Conservation (phyloP, 768 basidiomycete genomes). For the Agaricus sinodeliciosus region DNA sequence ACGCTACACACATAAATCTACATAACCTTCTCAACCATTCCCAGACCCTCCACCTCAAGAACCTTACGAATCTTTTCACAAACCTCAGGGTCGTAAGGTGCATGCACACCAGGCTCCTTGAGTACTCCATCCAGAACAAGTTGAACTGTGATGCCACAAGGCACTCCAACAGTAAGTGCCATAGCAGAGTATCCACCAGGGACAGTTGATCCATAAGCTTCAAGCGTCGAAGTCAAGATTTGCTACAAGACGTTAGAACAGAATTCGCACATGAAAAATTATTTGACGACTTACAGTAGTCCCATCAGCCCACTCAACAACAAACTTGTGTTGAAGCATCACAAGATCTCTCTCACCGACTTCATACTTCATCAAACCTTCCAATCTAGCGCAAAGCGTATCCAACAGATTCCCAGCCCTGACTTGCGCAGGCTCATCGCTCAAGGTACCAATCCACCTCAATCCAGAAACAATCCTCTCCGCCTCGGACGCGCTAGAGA, state of each 20-base stretch:
- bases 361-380: conserved; percentile 89
- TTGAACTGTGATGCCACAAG: conserved; percentile 92
- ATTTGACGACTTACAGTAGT: conserved; percentile 37
- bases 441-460: conserved; percentile 93
- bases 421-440: conserved; percentile 49
- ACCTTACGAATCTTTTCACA: conserved; percentile 65
- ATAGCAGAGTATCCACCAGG: conserved; percentile 75
- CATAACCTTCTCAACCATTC: conserved; percentile 62
- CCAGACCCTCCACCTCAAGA: conserved; percentile 71
- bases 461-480: conserved; percentile 83
- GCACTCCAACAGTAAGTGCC: conserved; percentile 87
- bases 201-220: conserved; percentile 72
- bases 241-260: conserved; percentile 35
- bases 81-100: conserved; percentile 82
- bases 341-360: conserved; percentile 90
- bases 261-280: neutral
- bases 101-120: conserved; percentile 70
- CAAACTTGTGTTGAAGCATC: conserved; percentile 97
- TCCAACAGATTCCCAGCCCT: conserved; percentile 80
- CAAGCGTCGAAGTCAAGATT: conserved; percentile 86
- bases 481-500: conserved; percentile 66
- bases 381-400: conserved; percentile 86
- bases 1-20: conserved; percentile 30
- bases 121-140: conserved; percentile 85
- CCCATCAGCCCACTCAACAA: conserved; percentile 86